These are phyloP conservation scores for Lachancea meyersii DNA, from an alignment of 805 yeast species.

Conservation along the genomic window DNA sequence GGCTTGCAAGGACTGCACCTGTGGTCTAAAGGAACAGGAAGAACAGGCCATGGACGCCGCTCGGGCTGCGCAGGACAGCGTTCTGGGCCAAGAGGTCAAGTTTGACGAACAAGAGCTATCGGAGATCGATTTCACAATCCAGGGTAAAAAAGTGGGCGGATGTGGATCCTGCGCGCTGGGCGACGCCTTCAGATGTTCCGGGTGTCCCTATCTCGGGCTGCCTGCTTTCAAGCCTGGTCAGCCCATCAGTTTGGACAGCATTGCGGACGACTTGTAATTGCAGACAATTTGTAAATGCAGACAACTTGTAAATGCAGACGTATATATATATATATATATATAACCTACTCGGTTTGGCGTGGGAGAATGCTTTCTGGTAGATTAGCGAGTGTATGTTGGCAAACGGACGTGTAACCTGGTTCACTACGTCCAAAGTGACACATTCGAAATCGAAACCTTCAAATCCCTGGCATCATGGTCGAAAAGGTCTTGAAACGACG, in stretches of 20 bases:
- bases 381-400: not conserved
- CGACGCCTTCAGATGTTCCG: constrained; percentile 97
- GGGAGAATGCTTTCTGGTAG: not conserved
- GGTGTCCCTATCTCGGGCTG: constrained; percentile 93
- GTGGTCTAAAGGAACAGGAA: constrained; percentile 90
- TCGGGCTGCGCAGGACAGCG: constrained; percentile 32
- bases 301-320: not conserved
- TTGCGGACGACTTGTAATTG: constrained; percentile 67
- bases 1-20: constrained; percentile 97
- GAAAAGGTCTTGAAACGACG: too few relatives aligned
- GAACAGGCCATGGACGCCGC: constrained; percentile 44
- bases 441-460: too few relatives aligned
- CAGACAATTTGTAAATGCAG: not conserved
- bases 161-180: constrained; percentile 97
- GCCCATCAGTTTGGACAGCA: constrained; percentile 64
- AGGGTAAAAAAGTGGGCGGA: constrained; percentile 88
- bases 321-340: not conserved
- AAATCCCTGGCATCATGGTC: too few relatives aligned
- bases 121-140: constrained; percentile 92
- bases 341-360: not conserved
- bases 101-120: constrained; percentile 59
- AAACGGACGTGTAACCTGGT: too few relatives aligned
- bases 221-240: constrained; percentile 99
- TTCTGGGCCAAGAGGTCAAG: constrained; percentile 38
- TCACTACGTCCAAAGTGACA: too few relatives aligned